Evolutionary conservation across 1,284 basidiomycete species (phyloP).

Genomic region (Rhodotorula sp.): DNA sequence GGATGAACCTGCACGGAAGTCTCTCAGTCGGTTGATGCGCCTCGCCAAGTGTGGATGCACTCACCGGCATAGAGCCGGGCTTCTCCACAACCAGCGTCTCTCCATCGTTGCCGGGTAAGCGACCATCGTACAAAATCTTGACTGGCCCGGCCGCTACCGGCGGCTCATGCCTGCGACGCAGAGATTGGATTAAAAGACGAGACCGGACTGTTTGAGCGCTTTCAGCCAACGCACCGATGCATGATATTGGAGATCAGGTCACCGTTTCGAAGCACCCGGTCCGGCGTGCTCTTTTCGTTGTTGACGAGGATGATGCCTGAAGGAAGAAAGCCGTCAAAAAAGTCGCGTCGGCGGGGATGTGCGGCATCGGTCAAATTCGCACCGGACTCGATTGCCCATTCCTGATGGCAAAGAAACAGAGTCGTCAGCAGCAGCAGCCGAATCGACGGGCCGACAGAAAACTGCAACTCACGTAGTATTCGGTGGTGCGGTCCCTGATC

Average conservation of each 20-base stretch:
- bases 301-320: slow-evolving; percentile 93
- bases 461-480: slow-evolving; percentile 48
- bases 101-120: slow-evolving; percentile 39
- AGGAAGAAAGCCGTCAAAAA: slow-evolving; percentile 46
- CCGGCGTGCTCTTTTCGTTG: slow-evolving; percentile 73
- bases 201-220: background rate
- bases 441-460: too few species aligned
- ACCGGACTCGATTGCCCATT: slow-evolving; percentile 41
- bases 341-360: background rate
- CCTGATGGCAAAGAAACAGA: background rate
- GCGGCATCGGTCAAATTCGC: background rate
- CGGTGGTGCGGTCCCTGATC: slow-evolving; percentile 50
- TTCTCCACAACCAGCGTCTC: slow-evolving; percentile 79
- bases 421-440: background rate
- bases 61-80: slow-evolving; percentile 73
- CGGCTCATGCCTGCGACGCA: slow-evolving; percentile 77
- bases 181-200: background rate
- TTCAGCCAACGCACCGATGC: slow-evolving; percentile 33
- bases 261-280: slow-evolving; percentile 78
- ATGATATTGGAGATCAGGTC: slow-evolving; percentile 55
- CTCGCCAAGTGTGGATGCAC: background rate
- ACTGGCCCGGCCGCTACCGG: slow-evolving; percentile 87
- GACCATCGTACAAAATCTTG: slow-evolving; percentile 61
- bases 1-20: slow-evolving; percentile 57
- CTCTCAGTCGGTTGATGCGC: slow-evolving; percentile 47